These are phyloP conservation scores for Saitozyma podzolica DNA, from an alignment of 768 basidiomycete genomes.

Conservation along the genomic window DNA sequence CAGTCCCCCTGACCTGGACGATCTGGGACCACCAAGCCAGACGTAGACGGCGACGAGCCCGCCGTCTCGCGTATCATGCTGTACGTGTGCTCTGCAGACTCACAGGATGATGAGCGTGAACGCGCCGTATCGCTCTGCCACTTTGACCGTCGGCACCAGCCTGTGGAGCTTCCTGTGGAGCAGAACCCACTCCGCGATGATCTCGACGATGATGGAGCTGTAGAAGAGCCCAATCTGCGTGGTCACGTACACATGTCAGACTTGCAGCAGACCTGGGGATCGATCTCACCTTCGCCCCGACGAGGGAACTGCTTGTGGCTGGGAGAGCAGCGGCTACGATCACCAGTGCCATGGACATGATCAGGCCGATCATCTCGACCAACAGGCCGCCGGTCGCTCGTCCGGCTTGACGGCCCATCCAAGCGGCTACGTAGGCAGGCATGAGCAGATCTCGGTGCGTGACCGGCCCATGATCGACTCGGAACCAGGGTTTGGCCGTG, in stretches of 20 bases:
- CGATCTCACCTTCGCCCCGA: conserved; percentile 24
- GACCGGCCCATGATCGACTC: not conserved
- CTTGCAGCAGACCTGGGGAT: too few species aligned
- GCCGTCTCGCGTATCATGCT: not conserved
- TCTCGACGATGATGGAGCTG: conserved; percentile 21
- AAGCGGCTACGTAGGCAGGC: conserved; percentile 11
- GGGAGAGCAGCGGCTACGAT: conserved; percentile 19
- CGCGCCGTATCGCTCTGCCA: conserved; percentile 37
- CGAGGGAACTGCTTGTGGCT: conserved; percentile 5
- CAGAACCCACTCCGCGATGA: conserved; percentile 15
- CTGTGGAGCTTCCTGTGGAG: conserved; percentile 1
- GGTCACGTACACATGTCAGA: not conserved
- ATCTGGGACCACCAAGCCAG: too few species aligned
- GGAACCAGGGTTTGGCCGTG: not conserved
- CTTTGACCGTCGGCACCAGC: conserved; percentile 1
- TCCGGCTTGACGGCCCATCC: conserved; percentile 12
- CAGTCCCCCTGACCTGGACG: too few species aligned
- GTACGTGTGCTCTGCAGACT: conserved; percentile 5
- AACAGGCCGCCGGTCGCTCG: conserved; percentile 1
- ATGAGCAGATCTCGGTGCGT: too few species aligned
- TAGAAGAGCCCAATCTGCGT: conserved; percentile 31
- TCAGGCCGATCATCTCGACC: too few species aligned
- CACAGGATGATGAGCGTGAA: conserved; percentile 43
- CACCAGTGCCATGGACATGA: conserved; percentile 17
- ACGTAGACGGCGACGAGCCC: too few species aligned